These are phyloP conservation scores for Collariella sp. DNA, from an alignment of 495 filamentous ascomycete genomes.

Conservation along the genomic window DNA sequence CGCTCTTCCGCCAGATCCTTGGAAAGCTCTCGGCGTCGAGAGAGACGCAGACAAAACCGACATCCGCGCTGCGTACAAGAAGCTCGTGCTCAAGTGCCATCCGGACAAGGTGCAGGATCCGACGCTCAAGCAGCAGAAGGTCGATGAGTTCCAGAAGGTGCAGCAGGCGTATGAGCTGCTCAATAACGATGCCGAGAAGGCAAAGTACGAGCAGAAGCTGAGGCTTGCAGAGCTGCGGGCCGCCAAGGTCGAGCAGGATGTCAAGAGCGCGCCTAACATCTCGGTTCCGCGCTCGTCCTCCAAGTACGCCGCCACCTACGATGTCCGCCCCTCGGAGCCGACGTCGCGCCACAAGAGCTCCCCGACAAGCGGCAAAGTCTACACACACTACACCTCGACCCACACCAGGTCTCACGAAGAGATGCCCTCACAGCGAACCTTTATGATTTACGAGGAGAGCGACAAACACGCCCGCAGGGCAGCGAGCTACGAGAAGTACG, in stretches of 20 bases:
- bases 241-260: conserved; percentile 16
- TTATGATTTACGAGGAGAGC: conserved; percentile 24
- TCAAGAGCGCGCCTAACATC: conserved; percentile 30
- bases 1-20: conserved; percentile 68
- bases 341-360: conserved; percentile 25
- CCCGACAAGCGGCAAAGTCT: conserved; percentile 28
- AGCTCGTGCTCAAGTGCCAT: conserved; percentile 87
- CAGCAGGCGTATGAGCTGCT: conserved; percentile 91
- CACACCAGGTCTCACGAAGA: conserved; percentile 39
- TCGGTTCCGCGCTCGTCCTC: conserved; percentile 29
- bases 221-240: conserved; percentile 44
- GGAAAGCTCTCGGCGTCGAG: conserved; percentile 67
- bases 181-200: conserved; percentile 62
- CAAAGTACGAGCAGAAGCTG: conserved; percentile 69
- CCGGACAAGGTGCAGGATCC: conserved; percentile 87
- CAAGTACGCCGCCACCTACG: conserved; percentile 12
- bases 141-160: conserved; percentile 83
- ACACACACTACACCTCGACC: conserved; percentile 24
- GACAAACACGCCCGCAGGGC: conserved; percentile 32
- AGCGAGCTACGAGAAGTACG: conserved; percentile 42
- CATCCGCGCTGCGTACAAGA: conserved; percentile 78
- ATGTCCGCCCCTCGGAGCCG: conserved; percentile 30
- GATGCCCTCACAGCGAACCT: conserved; percentile 19
- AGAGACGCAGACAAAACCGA: conserved; percentile 63
- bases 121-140: conserved; percentile 54